Base-by-base conservation (phyloP, 1,284 basidiomycete genomes). In the Cryptococcus deneoformans region DNA sequence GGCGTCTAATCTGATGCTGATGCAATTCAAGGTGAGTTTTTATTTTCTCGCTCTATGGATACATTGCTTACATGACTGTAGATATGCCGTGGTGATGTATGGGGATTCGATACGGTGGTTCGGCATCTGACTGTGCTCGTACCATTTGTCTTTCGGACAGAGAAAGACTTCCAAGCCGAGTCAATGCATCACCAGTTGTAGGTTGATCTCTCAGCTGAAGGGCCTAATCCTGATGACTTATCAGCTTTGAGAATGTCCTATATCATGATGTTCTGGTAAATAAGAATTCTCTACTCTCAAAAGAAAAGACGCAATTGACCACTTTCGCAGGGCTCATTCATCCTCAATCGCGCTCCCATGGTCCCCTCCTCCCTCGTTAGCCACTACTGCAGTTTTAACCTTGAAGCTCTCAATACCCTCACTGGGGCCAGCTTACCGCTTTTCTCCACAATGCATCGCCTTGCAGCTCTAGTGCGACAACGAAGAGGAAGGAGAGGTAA, bases 21-120 rank as follows among this genome's bases (percentile, higher is more conserved):
- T 71, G 54, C 66, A 70, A 48, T 71, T 65, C 64, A 71, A 70
- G 64, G 70, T 71, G 60, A 55, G 66, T 54, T 16, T n/a, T n/a
- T 35, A 10, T 29, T 29, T 29, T 29, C 5, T 5, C 29, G 2
- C 37, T n/a, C 8, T 12, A 43, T 37, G 7, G 36, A 11, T 39
- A 2, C 43, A 47, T 20, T 45, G 29, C 12, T 3, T 36, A 29
- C 29, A 49, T 35, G 14, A 6, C 4, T 29, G 3, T 43, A 73
- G 71, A 70, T 69, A 16, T 73, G 69, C 50, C 60, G 71, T 6
- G 71, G 71, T 2, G 71, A 73, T 48, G 67, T 73, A 5, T 71
- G 68, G 65, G 71, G 68, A 8, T 71, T 67, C 46, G 62, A 57
- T n/a, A 56, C 50, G 20, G 47, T 66, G 5, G 60, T 69, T 12